These are phyloP conservation scores for Pyrenopolyporus hunteri DNA, from an alignment of 495 filamentous ascomycete genomes.

Conservation along the genomic window DNA sequence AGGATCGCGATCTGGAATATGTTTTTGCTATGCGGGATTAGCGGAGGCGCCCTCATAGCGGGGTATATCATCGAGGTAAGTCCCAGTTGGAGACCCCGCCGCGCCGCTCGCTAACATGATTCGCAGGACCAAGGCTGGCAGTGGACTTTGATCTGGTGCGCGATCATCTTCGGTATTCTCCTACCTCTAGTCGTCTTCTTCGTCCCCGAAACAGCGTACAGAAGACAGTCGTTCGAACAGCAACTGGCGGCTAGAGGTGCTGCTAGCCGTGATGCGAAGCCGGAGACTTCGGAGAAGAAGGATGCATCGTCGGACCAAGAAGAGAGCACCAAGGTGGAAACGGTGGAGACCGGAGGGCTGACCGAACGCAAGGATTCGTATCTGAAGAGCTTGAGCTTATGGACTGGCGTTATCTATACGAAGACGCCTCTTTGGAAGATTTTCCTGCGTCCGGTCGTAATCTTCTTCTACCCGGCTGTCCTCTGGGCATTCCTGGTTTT, in stretches of 20 bases:
- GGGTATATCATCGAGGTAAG: slow-evolving; percentile 57
- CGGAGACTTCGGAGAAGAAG: slow-evolving; percentile 40
- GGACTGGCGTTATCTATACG: slow-evolving; percentile 47
- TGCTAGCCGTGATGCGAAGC: slow-evolving; percentile 34
- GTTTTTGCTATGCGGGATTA: slow-evolving; percentile 61
- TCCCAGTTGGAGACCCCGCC: background rate
- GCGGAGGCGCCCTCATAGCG: slow-evolving; percentile 56
- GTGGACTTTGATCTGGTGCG: slow-evolving; percentile 62
- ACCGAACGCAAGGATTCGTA: slow-evolving; percentile 43
- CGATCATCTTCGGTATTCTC: slow-evolving; percentile 58
- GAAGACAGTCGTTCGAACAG: slow-evolving; percentile 42
- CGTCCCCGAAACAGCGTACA: slow-evolving; percentile 61
- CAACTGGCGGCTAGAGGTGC: slow-evolving; percentile 24
- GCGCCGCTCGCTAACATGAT: slow-evolving; percentile 11
- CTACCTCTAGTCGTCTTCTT: slow-evolving; percentile 54
- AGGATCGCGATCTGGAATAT: slow-evolving; percentile 70
- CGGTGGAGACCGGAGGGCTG: slow-evolving; percentile 30
- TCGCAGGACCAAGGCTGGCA: slow-evolving; percentile 55
- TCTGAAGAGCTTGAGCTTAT: slow-evolving; percentile 43
- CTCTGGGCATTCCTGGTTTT: slow-evolving; percentile 61
- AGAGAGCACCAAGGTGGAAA: slow-evolving; percentile 26
- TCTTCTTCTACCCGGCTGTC: slow-evolving; percentile 62
- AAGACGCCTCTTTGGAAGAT: slow-evolving; percentile 57
- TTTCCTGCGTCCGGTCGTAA: slow-evolving; percentile 54
- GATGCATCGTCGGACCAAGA: slow-evolving; percentile 14